Evolutionary conservation across 2,329 filamentous ascomycete genomes (phyloP).

Genomic region (Leptographium galeiforme): DNA sequence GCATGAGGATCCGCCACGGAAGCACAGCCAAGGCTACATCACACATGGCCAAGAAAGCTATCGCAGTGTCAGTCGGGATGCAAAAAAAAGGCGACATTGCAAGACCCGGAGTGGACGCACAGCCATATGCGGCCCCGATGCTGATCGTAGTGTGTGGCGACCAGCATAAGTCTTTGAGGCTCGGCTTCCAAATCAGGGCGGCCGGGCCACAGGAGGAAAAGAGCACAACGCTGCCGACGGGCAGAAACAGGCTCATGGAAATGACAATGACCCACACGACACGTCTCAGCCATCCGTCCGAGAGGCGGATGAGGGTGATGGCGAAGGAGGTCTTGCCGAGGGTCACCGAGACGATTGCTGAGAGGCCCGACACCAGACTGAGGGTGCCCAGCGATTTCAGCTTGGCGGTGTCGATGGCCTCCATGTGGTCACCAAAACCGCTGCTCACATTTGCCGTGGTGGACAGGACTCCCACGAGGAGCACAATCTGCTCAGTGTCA

Average conservation of each 20-base stretch:
- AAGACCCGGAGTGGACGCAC: conserved; percentile 2
- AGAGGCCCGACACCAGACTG: conserved; percentile 11
- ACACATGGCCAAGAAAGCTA: conserved; percentile 14
- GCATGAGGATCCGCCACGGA: conserved; percentile 17
- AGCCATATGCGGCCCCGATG: conserved; percentile 13
- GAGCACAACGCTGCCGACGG: conserved; percentile 13
- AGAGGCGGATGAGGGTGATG: conserved; percentile 20
- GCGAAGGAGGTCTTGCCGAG: conserved; percentile 24
- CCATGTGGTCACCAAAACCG: conserved; percentile 4
- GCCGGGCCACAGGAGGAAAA: conserved; percentile 15
- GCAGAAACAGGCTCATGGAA: conserved; percentile 18
- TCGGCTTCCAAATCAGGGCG: conserved; percentile 14
- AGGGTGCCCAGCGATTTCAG: conserved; percentile 9
- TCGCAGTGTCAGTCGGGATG: not conserved
- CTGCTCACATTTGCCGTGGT: not conserved
- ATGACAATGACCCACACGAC: conserved; percentile 20
- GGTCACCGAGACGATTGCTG: conserved; percentile 17
- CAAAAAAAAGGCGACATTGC: not conserved
- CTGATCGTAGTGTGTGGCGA: conserved; percentile 9
- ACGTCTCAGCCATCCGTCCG: conserved; percentile 12
- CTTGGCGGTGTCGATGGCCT: not conserved
- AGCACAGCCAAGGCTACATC: conserved; percentile 16
- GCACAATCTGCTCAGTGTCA: conserved; percentile 6
- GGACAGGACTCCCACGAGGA: conserved; percentile 2
- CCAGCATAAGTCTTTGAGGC: conserved; percentile 16